These are phyloP conservation scores for Pseudogymnoascus sp. DNA, from an alignment of 2,329 filamentous ascomycete genomes.

Conservation along the genomic window DNA sequence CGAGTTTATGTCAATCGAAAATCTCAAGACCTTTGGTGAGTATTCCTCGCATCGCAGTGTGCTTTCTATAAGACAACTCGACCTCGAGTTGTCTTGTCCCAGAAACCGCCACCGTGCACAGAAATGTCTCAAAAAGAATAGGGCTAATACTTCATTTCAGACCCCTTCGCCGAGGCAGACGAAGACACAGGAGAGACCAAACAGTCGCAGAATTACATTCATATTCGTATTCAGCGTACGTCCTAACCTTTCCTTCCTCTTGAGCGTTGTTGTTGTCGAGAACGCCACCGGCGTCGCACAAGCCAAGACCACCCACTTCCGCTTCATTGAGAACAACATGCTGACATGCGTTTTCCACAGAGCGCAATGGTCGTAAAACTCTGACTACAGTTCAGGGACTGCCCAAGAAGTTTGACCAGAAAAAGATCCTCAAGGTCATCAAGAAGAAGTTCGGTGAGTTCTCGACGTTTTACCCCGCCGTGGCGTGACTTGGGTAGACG, in stretches of 20 bases:
- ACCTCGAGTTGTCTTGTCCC: not conserved
- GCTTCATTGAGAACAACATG: constrained; percentile 15
- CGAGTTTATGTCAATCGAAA: constrained; percentile 99
- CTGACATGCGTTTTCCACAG: constrained; percentile 38
- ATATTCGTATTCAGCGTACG: constrained; percentile 99
- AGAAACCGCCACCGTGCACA: constrained; percentile 12
- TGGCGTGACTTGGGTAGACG: not conserved
- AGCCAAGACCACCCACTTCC: not conserved
- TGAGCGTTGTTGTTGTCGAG: not conserved
- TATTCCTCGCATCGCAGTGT: not conserved
- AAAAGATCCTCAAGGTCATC: constrained; percentile 99
- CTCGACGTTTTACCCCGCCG: not conserved
- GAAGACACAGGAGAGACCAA: constrained; percentile 95
- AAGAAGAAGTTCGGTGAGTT: constrained; percentile 94
- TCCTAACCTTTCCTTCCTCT: constrained; percentile 22
- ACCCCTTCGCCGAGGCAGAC: constrained; percentile 99
- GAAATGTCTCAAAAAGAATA: constrained; percentile 1
- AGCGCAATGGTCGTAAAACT: constrained; percentile 99
- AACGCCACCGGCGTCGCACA: not conserved
- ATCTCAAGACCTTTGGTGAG: constrained; percentile 92
- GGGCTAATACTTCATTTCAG: constrained; percentile 39
- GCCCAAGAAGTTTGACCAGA: constrained; percentile 97
- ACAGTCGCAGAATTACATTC: constrained; percentile 95
- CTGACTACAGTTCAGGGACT: constrained; percentile 99
- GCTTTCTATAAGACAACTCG: not conserved